Percentiles rank a stretch among this genome's conserved stretches.
Evolutionary conservation across 2,329 filamentous ascomycete genomes (phyloP).

Genomic region (Exophiala sideris): DNA sequence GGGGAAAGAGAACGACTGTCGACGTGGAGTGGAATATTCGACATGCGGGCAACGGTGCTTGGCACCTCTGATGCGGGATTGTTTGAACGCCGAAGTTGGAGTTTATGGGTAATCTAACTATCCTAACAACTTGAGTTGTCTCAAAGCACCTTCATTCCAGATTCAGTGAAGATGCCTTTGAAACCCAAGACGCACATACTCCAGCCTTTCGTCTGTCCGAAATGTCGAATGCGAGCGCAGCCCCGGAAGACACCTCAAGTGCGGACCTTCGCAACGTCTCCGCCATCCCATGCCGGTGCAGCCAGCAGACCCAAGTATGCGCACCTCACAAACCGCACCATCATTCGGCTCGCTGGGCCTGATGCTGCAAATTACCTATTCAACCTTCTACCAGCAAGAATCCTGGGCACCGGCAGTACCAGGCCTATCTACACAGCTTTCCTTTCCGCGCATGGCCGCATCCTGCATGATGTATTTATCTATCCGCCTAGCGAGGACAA

Average conservation of each 20-base stretch:
- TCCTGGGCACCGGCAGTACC: slow-evolving; percentile 38
- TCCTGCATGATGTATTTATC: slow-evolving; percentile 86
- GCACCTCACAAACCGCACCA: slow-evolving; percentile 66
- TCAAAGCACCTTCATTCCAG: not conserved
- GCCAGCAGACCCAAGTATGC: slow-evolving; percentile 13
- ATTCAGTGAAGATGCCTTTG: slow-evolving; percentile 8
- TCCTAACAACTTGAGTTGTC: not conserved
- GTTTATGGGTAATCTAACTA: not conserved
- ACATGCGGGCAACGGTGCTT: not conserved
- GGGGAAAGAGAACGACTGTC: too few relatives aligned
- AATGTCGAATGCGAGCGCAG: slow-evolving; percentile 4
- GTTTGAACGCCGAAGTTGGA: not conserved
- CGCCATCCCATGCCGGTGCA: not conserved
- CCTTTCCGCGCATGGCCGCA: slow-evolving; percentile 76
- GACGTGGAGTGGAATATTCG: not conserved
- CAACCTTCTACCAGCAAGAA: slow-evolving; percentile 74
- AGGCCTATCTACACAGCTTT: slow-evolving; percentile 71
- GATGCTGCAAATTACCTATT: slow-evolving; percentile 85
- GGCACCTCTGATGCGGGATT: not conserved
- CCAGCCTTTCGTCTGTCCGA: slow-evolving; percentile 10
- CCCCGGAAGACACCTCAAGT: not conserved
- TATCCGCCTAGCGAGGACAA: slow-evolving; percentile 58
- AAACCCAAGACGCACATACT: not conserved
- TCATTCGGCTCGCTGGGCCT: slow-evolving; percentile 74
- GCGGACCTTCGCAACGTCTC: slow-evolving; percentile 16